These are phyloP conservation scores for Jatropha multifida DNA, from an alignment of 441 rosid species.

Conservation along the genomic window DNA sequence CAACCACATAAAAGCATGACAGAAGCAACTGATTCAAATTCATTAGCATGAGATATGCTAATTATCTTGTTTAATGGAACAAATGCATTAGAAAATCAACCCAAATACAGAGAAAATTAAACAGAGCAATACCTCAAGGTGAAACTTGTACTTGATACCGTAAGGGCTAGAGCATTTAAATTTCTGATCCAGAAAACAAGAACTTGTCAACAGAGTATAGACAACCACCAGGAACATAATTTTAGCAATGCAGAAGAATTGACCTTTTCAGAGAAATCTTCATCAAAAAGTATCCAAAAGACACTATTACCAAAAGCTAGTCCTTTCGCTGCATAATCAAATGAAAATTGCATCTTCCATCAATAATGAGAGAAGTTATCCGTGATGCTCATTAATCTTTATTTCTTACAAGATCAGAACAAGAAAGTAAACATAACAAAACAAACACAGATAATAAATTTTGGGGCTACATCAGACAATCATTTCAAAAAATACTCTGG, in stretches of 20 bases:
- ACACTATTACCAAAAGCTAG: slow-evolving; percentile 76
- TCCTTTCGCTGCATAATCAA: slow-evolving; percentile 67
- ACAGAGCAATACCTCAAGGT: slow-evolving; percentile 68
- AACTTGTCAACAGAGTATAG: slow-evolving; percentile 19
- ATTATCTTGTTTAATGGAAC: neutral
- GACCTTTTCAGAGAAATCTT: slow-evolving; percentile 81
- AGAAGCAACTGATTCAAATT: neutral
- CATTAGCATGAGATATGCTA: too few species aligned
- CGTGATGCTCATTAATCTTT: neutral
- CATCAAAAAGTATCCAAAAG: slow-evolving; percentile 85
- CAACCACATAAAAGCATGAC: neutral
- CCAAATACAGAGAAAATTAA: neutral
- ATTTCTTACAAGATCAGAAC: neutral
- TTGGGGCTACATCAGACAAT: neutral
- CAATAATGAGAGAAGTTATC: slow-evolving; percentile 19
- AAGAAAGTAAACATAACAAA: neutral
- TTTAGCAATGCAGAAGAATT: neutral
- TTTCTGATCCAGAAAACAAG: slow-evolving; percentile 53
- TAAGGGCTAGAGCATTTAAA: slow-evolving; percentile 74
- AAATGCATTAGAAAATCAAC: slow-evolving; percentile 3
- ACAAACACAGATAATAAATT: neutral
- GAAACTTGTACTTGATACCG: slow-evolving; percentile 90
- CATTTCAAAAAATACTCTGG: neutral
- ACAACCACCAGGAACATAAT: neutral
- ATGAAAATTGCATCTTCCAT: slow-evolving; percentile 25